Conservation (phyloP, 768 basidiomycete genomes). For the Tephrocybe sp. region DNA sequence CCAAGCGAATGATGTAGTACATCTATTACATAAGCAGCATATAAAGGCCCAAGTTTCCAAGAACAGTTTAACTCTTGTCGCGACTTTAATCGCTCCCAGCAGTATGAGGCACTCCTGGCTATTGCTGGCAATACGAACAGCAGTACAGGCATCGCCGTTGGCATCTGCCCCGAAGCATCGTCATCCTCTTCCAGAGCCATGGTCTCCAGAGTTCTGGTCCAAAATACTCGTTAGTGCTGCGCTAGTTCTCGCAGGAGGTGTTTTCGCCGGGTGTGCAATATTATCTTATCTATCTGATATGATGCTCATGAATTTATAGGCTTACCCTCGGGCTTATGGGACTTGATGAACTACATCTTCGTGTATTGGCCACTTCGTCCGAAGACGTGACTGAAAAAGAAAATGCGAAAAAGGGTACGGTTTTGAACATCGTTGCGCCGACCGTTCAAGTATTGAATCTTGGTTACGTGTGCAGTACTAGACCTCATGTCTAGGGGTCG, state of each 20-base stretch:
- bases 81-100: background rate
- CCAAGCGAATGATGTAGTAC: conserved; percentile 9
- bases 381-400: conserved; percentile 64
- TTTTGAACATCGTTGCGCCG: background rate
- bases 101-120: conserved; percentile 14
- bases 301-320: conserved; percentile 32
- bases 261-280: conserved; percentile 80
- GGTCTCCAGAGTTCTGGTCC: conserved; percentile 69
- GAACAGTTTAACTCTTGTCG: background rate
- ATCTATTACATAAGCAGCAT: conserved; percentile 9
- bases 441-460: background rate
- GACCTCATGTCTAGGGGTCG: conserved; percentile 60
- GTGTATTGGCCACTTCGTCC: conserved; percentile 80
- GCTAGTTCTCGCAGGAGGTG: conserved; percentile 83
- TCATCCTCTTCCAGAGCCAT: conserved; percentile 25
- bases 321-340: conserved; percentile 94
- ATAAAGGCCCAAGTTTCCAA: background rate
- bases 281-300: background rate
- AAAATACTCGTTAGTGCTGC: conserved; percentile 64
- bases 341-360: conserved; percentile 85
- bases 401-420: conserved; percentile 68
- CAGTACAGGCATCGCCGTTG: conserved; percentile 11
- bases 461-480: conserved; percentile 36
- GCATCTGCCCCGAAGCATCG: background rate
- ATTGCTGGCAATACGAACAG: conserved; percentile 7